Conservation (phyloP, 2,329 filamentous ascomycete species). For the Plectosphaerella plurivora region DNA sequence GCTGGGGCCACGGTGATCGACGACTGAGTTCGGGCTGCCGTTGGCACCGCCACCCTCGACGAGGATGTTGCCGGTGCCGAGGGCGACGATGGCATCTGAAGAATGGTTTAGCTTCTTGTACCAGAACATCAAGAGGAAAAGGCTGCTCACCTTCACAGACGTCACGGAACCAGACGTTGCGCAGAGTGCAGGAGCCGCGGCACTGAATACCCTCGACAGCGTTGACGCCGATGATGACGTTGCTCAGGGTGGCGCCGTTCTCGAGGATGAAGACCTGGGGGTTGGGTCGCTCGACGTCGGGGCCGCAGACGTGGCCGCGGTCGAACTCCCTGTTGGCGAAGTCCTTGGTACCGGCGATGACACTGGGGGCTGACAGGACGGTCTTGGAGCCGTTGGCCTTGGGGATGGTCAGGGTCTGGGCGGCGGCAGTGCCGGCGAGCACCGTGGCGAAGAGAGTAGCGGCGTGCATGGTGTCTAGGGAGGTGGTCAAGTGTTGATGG, state of each 20-base stretch:
- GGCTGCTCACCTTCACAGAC: conserved; percentile 27
- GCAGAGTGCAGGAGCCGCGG: conserved; percentile 34
- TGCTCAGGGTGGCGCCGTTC: conserved; percentile 43
- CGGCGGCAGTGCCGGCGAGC: conserved; percentile 7
- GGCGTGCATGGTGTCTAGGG: conserved; percentile 9
- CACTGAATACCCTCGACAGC: conserved; percentile 48
- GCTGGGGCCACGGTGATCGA: conserved; percentile 25
- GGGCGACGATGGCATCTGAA: conserved; percentile 8
- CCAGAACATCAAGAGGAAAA: too few relatives aligned
- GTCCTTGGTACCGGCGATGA: not conserved
- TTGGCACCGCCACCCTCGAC: conserved; percentile 26
- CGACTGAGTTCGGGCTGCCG: conserved; percentile 22
- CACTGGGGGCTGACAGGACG: conserved; percentile 9
- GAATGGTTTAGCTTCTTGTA: not conserved
- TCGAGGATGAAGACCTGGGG: conserved; percentile 46
- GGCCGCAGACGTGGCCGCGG: conserved; percentile 10
- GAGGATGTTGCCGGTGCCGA: conserved; percentile 8
- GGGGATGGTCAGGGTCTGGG: conserved; percentile 15
- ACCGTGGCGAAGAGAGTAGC: conserved; percentile 14
- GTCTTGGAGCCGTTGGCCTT: conserved; percentile 14
- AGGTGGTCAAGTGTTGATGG: too few relatives aligned
- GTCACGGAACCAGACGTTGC: conserved; percentile 32
- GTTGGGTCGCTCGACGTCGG: conserved; percentile 11
- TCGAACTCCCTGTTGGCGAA: conserved; percentile 11
- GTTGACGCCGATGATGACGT: conserved; percentile 47